These are phyloP conservation scores for Saturnispora galanensis DNA, from an alignment of 805 yeast species.

Conservation along the genomic window DNA sequence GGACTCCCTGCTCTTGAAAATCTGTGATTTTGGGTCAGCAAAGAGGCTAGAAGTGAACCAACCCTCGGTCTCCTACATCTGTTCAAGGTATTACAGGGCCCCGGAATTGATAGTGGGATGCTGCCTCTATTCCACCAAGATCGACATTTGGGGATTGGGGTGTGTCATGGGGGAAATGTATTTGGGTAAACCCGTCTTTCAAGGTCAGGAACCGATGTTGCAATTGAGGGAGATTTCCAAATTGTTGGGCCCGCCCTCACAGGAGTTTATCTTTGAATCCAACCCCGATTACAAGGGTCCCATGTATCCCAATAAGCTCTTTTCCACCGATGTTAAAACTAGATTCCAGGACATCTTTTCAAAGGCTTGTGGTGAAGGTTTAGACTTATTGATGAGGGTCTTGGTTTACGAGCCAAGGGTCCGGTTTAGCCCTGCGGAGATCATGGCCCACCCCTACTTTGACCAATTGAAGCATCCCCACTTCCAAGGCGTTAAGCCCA, in stretches of 20 bases:
- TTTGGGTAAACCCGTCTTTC: slow-evolving; percentile 89
- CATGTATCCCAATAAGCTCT: slow-evolving; percentile 50
- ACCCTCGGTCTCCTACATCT: slow-evolving; percentile 90
- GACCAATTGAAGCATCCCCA: slow-evolving; percentile 63
- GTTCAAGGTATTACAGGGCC: slow-evolving; percentile 91
- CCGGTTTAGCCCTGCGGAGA: slow-evolving; percentile 72
- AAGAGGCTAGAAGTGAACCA: slow-evolving; percentile 68
- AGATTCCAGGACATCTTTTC: slow-evolving; percentile 56
- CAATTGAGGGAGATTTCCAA: slow-evolving; percentile 89
- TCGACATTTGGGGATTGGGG: slow-evolving; percentile 97
- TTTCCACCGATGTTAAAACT: slow-evolving; percentile 19
- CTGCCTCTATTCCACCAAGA: slow-evolving; percentile 76
- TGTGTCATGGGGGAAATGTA: slow-evolving; percentile 94
- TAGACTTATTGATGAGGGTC: slow-evolving; percentile 71
- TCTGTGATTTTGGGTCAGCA: slow-evolving; percentile 83
- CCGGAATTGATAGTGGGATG: slow-evolving; percentile 94
- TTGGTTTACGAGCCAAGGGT: slow-evolving; percentile 84
- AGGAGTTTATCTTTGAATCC: slow-evolving; percentile 58
- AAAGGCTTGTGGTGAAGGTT: slow-evolving; percentile 74
- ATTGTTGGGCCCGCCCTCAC: slow-evolving; percentile 80
- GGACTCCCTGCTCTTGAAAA: slow-evolving; percentile 50
- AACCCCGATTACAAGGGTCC: slow-evolving; percentile 73
- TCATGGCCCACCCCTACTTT: slow-evolving; percentile 82
- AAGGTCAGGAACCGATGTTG: slow-evolving; percentile 80
- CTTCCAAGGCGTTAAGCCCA: slow-evolving; percentile 27